Evolutionary conservation across 2,329 filamentous ascomycete species (phyloP).

Genomic region (Sporothrix curviconia): DNA sequence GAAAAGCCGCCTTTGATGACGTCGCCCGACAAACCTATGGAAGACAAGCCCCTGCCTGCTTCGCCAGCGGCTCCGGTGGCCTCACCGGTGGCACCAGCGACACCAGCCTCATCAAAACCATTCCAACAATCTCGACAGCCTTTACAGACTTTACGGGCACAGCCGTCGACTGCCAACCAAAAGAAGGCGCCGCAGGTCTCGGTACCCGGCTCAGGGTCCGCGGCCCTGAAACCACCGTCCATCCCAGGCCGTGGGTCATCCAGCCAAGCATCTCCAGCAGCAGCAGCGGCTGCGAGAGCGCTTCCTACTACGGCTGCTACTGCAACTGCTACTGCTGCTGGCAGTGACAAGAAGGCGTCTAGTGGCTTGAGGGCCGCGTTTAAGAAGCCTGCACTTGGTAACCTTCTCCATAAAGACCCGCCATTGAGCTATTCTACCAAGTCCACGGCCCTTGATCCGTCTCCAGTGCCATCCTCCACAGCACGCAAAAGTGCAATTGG

Average conservation of each 20-base stretch:
- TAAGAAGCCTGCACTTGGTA: constrained; percentile 42
- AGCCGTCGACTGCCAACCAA: constrained; percentile 35
- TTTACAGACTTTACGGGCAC: not conserved
- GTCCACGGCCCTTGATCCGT: not conserved
- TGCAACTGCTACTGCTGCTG: not conserved
- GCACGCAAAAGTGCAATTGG: not conserved
- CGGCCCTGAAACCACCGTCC: not conserved
- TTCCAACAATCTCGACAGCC: constrained; percentile 11
- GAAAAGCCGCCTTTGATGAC: too few relatives aligned
- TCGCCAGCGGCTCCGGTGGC: not conserved
- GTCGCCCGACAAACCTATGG: too few relatives aligned
- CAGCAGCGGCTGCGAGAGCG: too few relatives aligned
- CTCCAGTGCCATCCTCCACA: not conserved
- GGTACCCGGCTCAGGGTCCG: too few relatives aligned
- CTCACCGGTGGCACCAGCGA: not conserved
- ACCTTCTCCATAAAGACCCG: constrained; percentile 33
- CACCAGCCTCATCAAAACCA: not conserved
- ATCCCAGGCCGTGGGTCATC: not conserved
- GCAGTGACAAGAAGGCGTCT: not conserved
- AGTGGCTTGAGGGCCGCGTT: constrained; percentile 43
- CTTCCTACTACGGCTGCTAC: too few relatives aligned
- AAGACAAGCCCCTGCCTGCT: not conserved
- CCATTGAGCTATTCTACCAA: not conserved
- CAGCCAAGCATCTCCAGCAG: not conserved
- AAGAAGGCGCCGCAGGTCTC: constrained; percentile 34